phyloP scores from a whole-genome alignment of 75 land plant genomes.

The Ceratopteris richardii region DNA sequence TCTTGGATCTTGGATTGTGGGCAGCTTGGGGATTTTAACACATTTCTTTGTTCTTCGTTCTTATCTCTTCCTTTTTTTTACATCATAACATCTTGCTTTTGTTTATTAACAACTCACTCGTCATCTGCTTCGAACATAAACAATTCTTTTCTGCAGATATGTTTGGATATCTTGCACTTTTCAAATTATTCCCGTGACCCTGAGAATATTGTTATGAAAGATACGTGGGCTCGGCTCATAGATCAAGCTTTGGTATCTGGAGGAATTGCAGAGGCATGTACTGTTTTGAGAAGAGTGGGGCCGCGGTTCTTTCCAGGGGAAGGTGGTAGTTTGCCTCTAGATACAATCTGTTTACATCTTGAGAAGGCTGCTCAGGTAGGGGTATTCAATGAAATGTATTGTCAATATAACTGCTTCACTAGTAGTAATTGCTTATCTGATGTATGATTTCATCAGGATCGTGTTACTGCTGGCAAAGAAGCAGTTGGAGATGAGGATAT shows the following conservation, averaged over 20 bases:
- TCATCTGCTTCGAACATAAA: no score
- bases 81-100: no score
- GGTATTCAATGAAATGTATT: conserved; percentile 4
- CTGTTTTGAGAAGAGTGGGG: conserved; percentile 79
- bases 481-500: conserved; percentile 90
- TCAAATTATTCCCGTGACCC: conserved; percentile 88
- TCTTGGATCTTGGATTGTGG: no score
- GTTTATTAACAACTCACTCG: no score
- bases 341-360: conserved; percentile 90
- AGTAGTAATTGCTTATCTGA: not conserved
- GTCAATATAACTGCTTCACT: not conserved
- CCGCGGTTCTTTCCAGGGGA: conserved; percentile 85
- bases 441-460: conserved; percentile 39
- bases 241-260: conserved; percentile 83
- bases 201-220: conserved; percentile 75
- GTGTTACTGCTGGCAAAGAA: conserved; percentile 55
- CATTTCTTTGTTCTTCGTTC: no score
- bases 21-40: no score
- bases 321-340: conserved; percentile 85
- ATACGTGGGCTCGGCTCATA: conserved; percentile 90
- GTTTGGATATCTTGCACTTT: conserved; percentile 92
- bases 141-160: conserved; percentile 54
- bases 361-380: conserved; percentile 89
- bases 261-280: conserved; percentile 93
- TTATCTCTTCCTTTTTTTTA: no score